Percentiles rank a stretch among this genome's conserved stretches.
Conservation (phyloP, 75 land plant species). For the Sequoia sempervirens region DNA sequence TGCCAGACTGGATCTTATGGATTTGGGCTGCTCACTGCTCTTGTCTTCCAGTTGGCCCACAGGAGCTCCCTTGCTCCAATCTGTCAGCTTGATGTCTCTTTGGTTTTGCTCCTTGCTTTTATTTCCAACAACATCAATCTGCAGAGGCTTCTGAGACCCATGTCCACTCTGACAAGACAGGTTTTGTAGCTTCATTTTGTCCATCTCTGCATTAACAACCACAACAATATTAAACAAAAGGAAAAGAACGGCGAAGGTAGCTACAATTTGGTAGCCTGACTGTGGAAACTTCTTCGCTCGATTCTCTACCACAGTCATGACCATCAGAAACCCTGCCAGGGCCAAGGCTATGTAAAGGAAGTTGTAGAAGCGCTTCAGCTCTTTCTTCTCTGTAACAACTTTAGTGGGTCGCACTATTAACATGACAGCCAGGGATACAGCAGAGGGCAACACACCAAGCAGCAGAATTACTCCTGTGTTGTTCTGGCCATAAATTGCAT, state of each 20-base stretch:
- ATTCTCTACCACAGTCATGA: slow-evolving; percentile 18
- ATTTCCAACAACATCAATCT: not conserved
- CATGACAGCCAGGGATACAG: not conserved
- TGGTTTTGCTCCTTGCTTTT: not conserved
- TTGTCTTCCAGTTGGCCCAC: not conserved
- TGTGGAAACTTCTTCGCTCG: slow-evolving; percentile 2
- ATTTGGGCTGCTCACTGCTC: too few relatives aligned
- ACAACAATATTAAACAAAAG: slow-evolving; percentile 29
- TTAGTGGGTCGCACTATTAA: not conserved
- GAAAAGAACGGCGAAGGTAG: slow-evolving; percentile 21
- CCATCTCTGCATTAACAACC: slow-evolving; percentile 33
- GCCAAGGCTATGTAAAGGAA: slow-evolving; percentile 12
- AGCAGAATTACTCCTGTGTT: not conserved
- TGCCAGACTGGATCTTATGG: not conserved
- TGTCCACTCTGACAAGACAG: not conserved
- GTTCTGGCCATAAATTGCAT: not conserved
- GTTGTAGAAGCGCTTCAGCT: slow-evolving; percentile 11
- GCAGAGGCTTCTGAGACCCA: not conserved
- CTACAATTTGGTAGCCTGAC: slow-evolving; percentile 8
- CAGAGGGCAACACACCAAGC: not conserved
- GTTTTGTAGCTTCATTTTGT: not conserved
- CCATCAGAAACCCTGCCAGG: not conserved
- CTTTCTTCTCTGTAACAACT: not conserved
- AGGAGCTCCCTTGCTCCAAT: not conserved
- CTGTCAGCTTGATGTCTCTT: not conserved